Percentiles rank a stretch among this genome's conserved stretches.
These are phyloP conservation scores for Mucor saturninus DNA, from an alignment of 371 early-diverging fungal genomes.

Conservation along the genomic window DNA sequence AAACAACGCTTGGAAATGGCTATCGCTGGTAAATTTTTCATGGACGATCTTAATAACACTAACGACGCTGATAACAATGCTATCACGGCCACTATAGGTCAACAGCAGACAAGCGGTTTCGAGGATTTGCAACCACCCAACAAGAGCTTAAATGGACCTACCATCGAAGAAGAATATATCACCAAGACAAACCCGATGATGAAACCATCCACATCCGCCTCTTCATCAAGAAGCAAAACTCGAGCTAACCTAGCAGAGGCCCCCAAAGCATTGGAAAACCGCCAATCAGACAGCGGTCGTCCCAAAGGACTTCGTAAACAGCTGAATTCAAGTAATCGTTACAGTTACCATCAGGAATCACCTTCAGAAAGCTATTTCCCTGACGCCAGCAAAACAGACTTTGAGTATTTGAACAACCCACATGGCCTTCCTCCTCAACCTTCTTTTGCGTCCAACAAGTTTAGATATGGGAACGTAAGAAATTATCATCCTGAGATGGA, in stretches of 20 bases:
- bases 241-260: background rate
- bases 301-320: background rate
- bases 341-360: background rate
- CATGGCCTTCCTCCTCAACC: background rate
- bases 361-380: constrained; percentile 2
- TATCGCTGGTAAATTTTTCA: constrained; percentile 10
- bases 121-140: background rate
- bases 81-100: background rate
- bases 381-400: background rate
- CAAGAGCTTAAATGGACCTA: background rate
- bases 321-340: background rate
- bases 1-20: constrained; percentile 19
- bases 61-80: background rate
- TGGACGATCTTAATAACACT: background rate
- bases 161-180: background rate
- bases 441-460: background rate
- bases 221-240: background rate
- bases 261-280: background rate
- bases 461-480: background rate
- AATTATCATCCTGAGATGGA: constrained; percentile 1
- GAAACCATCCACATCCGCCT: constrained; percentile 9
- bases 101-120: background rate
- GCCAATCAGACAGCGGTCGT: background rate
- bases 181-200: background rate
- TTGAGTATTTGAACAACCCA: background rate